Conservation (phyloP, 108 stramenopile genomes). For the Skeletonema grethae region DNA sequence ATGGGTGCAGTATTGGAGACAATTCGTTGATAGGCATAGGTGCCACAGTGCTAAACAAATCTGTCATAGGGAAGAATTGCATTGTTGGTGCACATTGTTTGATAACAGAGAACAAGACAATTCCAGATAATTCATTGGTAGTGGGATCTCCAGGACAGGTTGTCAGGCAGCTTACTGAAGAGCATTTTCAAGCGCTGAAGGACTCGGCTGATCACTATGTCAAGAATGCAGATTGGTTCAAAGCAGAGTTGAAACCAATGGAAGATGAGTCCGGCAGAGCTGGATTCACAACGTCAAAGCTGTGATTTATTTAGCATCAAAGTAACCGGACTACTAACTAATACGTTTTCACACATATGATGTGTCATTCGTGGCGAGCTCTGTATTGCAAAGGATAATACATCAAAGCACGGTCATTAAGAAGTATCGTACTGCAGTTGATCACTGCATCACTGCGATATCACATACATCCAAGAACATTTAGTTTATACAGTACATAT, state of each 20-base stretch:
- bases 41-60: conserved; percentile 49
- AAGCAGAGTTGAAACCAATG: conserved; percentile 19
- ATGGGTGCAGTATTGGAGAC: conserved; percentile 50
- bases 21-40: conserved; percentile 56
- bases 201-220: conserved; percentile 49
- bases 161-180: conserved; percentile 39
- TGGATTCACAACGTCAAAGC: background rate
- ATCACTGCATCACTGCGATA: background rate
- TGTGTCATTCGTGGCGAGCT: too few relatives aligned
- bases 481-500: too few relatives aligned
- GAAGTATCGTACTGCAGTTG: background rate
- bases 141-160: conserved; percentile 44
- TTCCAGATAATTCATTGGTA: conserved; percentile 50
- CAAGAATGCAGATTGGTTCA: conserved; percentile 37
- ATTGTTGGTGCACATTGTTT: conserved; percentile 50
- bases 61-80: conserved; percentile 48
- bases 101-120: conserved; percentile 46
- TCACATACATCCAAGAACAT: background rate
- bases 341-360: background rate
- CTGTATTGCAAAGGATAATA: too few relatives aligned
- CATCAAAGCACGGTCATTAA: too few relatives aligned
- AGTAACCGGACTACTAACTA: too few relatives aligned
- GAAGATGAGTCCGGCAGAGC: conserved; percentile 6
- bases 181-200: conserved; percentile 47
- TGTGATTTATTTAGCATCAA: background rate